Evolutionary conservation across 176 grass and related monocot genomes (phyloP).

Genomic region (Carex cristatella): DNA sequence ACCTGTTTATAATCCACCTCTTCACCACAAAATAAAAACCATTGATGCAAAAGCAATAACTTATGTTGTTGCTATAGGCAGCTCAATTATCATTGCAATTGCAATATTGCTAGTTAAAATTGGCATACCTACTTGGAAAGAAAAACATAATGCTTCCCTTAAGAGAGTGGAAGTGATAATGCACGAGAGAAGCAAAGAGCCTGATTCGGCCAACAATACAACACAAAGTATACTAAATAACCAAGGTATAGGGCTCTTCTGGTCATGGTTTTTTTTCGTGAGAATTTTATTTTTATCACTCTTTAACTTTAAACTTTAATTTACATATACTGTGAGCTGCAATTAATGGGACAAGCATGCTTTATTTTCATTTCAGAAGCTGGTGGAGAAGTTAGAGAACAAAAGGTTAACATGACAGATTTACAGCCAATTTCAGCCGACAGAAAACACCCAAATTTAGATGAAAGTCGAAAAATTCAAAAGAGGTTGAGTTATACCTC

Average conservation of each 20-base stretch:
- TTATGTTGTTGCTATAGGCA: neutral
- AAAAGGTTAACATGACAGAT: slow-evolving; percentile 6
- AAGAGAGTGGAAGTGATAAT: neutral
- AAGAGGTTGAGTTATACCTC: neutral
- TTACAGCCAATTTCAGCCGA: neutral
- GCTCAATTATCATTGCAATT: slow-evolving; percentile 27
- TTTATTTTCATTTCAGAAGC: slow-evolving; percentile 5
- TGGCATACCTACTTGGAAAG: slow-evolving; percentile 20
- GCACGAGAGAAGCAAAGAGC: neutral
- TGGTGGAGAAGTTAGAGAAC: slow-evolving; percentile 8
- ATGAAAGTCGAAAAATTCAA: neutral
- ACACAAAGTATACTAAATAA: slow-evolving; percentile 1
- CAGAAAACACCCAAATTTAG: neutral
- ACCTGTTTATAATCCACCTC: slow-evolving; percentile 4
- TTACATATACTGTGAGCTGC: neutral
- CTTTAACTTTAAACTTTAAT: neutral
- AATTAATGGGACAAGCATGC: neutral
- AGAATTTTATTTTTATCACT: neutral
- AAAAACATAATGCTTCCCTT: neutral
- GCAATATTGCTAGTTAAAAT: slow-evolving; percentile 22
- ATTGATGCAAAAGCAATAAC: slow-evolving; percentile 15
- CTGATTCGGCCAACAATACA: neutral
- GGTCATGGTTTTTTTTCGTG: neutral
- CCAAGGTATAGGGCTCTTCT: slow-evolving; percentile 7
- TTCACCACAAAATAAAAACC: slow-evolving; percentile 14